Conservation (phyloP, 2,329 filamentous ascomycete species). For the Aphanocladium album region DNA sequence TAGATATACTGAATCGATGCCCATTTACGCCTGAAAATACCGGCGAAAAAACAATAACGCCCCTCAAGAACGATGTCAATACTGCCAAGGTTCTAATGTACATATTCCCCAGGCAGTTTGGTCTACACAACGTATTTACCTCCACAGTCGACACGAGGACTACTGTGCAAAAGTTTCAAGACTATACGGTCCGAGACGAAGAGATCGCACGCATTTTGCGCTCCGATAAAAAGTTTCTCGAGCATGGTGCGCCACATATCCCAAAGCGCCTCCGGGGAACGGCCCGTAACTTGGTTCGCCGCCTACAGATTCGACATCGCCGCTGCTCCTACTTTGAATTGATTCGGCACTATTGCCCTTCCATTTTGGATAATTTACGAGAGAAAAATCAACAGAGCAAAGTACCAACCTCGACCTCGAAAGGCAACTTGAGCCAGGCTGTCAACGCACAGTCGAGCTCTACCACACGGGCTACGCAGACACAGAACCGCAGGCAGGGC, state of each 20-base stretch:
- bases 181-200: slow-evolving; percentile 79
- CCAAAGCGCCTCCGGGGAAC: slow-evolving; percentile 67
- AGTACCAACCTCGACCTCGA: neutral
- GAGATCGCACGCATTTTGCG: slow-evolving; percentile 54
- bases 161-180: slow-evolving; percentile 70
- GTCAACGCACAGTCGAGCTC: neutral
- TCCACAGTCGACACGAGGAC: slow-evolving; percentile 58
- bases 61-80: slow-evolving; percentile 33
- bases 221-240: slow-evolving; percentile 12
- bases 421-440: neutral
- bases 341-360: slow-evolving; percentile 75
- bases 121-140: slow-evolving; percentile 87
- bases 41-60: neutral
- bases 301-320: slow-evolving; percentile 64
- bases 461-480: neutral
- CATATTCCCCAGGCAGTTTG: slow-evolving; percentile 87
- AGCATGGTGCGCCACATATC: slow-evolving; percentile 29
- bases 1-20: slow-evolving; percentile 78
- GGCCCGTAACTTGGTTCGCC: slow-evolving; percentile 54
- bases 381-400: neutral
- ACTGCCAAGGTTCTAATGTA: slow-evolving; percentile 79
- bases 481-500: neutral
- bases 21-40: slow-evolving; percentile 20
- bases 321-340: slow-evolving; percentile 77
- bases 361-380: slow-evolving; percentile 22